Evolutionary conservation across 257 asterid species (phyloP).

Genomic region (Lycium ferocissimum): DNA sequence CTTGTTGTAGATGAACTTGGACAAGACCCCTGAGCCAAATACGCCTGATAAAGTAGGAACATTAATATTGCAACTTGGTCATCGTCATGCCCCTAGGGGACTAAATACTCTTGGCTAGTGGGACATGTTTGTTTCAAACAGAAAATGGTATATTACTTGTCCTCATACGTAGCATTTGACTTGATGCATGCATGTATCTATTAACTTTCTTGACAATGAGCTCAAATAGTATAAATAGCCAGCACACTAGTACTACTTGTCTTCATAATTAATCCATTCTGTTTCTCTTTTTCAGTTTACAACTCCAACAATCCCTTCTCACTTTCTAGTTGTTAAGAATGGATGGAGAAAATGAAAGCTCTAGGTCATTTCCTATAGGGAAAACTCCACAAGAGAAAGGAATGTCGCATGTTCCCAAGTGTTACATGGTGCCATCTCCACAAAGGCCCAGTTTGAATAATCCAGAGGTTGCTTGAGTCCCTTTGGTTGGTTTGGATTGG

Average conservation of each 20-base stretch:
- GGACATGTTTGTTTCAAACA: neutral
- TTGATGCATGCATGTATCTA: neutral
- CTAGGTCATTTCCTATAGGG: neutral
- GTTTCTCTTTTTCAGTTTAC: neutral
- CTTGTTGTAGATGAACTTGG: neutral
- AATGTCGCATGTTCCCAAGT: neutral
- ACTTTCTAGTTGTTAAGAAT: too few relatives aligned
- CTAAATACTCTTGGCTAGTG: neutral
- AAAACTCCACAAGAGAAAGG: neutral
- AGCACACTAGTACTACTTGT: neutral
- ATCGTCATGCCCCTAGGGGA: neutral
- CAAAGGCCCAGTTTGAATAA: neutral
- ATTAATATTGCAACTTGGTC: neutral
- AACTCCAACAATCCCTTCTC: neutral
- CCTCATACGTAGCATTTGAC: neutral
- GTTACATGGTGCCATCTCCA: neutral
- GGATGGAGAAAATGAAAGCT: too few relatives aligned
- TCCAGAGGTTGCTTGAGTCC: constrained; percentile 20
- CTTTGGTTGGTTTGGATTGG: constrained; percentile 43
- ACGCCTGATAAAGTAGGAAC: neutral
- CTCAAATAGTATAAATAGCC: neutral
- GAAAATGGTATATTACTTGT: neutral
- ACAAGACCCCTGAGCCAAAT: neutral
- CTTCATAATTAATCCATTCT: neutral
- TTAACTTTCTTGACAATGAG: too few relatives aligned